Evolutionary conservation across 2,329 filamentous ascomycete species (phyloP), one percentile per base, ranked within the genome.

Genomic region (Emergomyces orientalis): DNA sequence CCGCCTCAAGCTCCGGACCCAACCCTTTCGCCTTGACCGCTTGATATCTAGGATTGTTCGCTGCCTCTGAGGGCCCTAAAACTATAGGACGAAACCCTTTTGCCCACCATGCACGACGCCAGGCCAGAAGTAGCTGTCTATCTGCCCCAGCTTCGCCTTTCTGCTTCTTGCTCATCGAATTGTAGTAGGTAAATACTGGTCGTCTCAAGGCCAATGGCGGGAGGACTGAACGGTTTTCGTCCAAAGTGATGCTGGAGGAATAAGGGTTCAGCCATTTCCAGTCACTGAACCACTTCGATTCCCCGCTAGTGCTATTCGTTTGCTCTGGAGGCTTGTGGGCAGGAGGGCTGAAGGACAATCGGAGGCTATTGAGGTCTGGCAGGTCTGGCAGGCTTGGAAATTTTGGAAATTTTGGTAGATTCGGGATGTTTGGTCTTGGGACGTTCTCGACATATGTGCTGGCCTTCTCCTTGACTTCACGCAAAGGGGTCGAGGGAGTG

Each of bases 61-160:
- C 88, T 22, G 92, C 91, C 72, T 97, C 93, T 0, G 84, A 85
- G 19, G 86, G 83, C 59, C 89, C 87, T 62, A 97, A 77, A 49
- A 97, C 88, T 8, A 94, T 81, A 0, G 94, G 93, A 65, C 82
- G 86, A 77, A 97, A 97, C 13, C 93, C 94, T 70, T 95, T 86
- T 0, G 92, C 91, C 90, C 91, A 97, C 91, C 93, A 97, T 2
- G 93, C 92, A 55, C 91, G 84, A 64, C 92, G 84, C 94, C 94
- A 97, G 61, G 89, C 88, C 63, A 96, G 79, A 58, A 97, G 81
- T 64, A 97, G 78, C 63, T 87, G 84, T 71, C 88, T 88, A 73
- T 97, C 90, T 3, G 90, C 89, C 64, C 88, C 84, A 68, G 84
- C 84, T 59, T 84, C 82, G 22, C 83, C 82, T 58, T 83, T 80